These are phyloP conservation scores for Wickerhamomyces xylosicus DNA, from an alignment of 805 yeast genomes.

Conservation along the genomic window DNA sequence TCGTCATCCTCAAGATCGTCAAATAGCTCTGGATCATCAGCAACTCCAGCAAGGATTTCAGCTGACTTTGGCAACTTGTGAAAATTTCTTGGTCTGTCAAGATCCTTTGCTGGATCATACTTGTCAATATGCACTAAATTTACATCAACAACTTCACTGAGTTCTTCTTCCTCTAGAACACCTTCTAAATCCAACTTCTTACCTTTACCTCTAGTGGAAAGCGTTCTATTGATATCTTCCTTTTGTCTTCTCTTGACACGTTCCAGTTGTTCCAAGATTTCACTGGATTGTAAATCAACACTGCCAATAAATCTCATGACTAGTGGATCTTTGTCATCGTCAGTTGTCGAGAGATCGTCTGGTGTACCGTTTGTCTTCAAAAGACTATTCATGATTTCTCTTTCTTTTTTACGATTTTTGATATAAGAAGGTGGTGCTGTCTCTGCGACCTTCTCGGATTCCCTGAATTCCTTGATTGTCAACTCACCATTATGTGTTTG, in stretches of 20 bases:
- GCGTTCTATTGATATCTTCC: slow-evolving; percentile 10
- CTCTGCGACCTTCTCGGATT: slow-evolving; percentile 20
- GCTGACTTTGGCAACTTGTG: slow-evolving; percentile 47
- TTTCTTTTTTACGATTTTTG: slow-evolving; percentile 46
- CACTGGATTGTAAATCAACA: slow-evolving; percentile 15
- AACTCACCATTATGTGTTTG: slow-evolving; percentile 64
- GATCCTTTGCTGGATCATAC: slow-evolving; percentile 20
- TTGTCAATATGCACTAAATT: slow-evolving; percentile 10
- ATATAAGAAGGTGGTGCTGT: slow-evolving; percentile 80
- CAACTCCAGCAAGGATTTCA: slow-evolving; percentile 39
- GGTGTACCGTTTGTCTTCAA: slow-evolving; percentile 6
- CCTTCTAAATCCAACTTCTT: slow-evolving; percentile 4
- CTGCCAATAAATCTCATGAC: slow-evolving; percentile 8
- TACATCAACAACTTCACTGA: slow-evolving; percentile 5
- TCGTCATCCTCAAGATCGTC: slow-evolving; percentile 84
- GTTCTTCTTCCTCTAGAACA: neutral
- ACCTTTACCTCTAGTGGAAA: slow-evolving; percentile 15
- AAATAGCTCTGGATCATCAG: slow-evolving; percentile 51
- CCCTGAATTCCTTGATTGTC: slow-evolving; percentile 67
- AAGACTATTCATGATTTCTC: slow-evolving; percentile 5
- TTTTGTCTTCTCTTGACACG: slow-evolving; percentile 19
- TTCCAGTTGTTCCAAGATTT: slow-evolving; percentile 20
- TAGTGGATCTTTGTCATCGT: slow-evolving; percentile 11
- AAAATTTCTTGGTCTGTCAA: slow-evolving; percentile 44
- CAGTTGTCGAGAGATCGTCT: slow-evolving; percentile 13